Evolutionary conservation across 768 basidiomycete genomes (phyloP).

Genomic region (Termitomyces sp.): DNA sequence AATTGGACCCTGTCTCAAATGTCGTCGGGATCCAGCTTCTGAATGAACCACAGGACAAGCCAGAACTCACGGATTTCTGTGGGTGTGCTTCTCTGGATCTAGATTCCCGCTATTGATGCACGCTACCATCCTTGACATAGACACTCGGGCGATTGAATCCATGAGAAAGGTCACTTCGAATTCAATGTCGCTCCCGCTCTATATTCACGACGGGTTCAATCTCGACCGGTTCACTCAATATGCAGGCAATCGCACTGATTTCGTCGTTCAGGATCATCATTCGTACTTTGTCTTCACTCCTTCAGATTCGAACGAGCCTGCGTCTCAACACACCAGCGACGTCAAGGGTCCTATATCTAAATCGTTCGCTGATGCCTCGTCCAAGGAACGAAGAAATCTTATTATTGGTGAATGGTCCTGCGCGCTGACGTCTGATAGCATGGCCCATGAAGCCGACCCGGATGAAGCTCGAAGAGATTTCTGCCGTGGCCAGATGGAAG

Average conservation of each 20-base stretch:
- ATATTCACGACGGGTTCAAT: conserved; percentile 68
- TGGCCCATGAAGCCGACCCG: conserved; percentile 40
- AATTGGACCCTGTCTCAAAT: conserved; percentile 40
- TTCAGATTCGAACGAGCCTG: conserved; percentile 42
- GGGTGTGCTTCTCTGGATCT: conserved; percentile 19
- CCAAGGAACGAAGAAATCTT: conserved; percentile 35
- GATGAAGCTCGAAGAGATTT: conserved; percentile 41
- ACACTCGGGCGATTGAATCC: conserved; percentile 42
- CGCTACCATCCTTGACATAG: conserved; percentile 23
- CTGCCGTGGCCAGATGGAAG: conserved; percentile 52
- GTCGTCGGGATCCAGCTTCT: conserved; percentile 57
- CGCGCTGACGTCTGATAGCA: conserved; percentile 58
- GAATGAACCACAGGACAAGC: conserved; percentile 52
- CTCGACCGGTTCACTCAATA: conserved; percentile 43
- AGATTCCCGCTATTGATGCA: conserved; percentile 1
- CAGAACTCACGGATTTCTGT: conserved; percentile 41
- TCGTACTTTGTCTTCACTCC: conserved; percentile 65
- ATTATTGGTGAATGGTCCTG: conserved; percentile 87
- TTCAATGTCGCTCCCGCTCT: conserved; percentile 47
- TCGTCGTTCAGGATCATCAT: conserved; percentile 71
- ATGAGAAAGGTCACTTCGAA: conserved; percentile 35
- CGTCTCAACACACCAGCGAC: conserved; percentile 50
- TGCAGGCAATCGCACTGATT: conserved; percentile 46
- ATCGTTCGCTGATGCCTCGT: conserved; percentile 21
- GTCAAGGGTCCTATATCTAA: conserved; percentile 33